Base-by-base conservation (phyloP, 2,329 filamentous ascomycete species). In the Fusarium nurragi region DNA sequence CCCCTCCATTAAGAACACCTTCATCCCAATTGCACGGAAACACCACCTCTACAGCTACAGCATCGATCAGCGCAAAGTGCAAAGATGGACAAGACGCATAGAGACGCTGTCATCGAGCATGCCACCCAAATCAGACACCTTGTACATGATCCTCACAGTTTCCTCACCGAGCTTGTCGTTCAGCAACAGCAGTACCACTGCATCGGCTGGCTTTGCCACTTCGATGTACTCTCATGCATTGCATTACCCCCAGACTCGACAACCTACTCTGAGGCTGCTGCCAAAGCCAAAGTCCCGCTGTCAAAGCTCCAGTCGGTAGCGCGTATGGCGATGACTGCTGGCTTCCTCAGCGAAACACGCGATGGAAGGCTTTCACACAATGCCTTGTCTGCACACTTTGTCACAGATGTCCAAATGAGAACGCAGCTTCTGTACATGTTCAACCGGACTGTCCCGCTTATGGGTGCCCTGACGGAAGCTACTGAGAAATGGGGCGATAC, bases 261-360 rank as follows among this genome's bases (percentile, higher is more conserved):
- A 13, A 4, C 43, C 8, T 66, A 65, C 11, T 22, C 52, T 40
- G 51, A 66, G n/a, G 51, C 40, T 13, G 58, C 62, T n/a, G 14
- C 44, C 30, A 34, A 39, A 38, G 50, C 62, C 5, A n/a, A 30
- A 10, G 62, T 65, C 3, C 62, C 62, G 3, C 5, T 53, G 21
- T 53, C 62, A 4, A 63, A 43, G 7, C 37, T 65, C 0, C 36
- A 47, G 18, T 59, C 62, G 0, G 47, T 68, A 2, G 52, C 71
- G 5, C 75, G 79, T 3, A 78, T 79, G 72, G 77, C 76, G 2
- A 79, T 80, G 66, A 76, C 75, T 1, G 68, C 64, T 34, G 62
- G 66, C 0, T 52, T 81, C 6, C 71, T 81, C 21, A 39, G 50
- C 16, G 78, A 81, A 48, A 72, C 70, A 0, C 53, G 53, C 9